A percentile compares a stretch with the other conserved stretches of the same genome.
phyloP scores from a whole-genome alignment of 345 rosid species.

The Streptanthus diversifolius region DNA sequence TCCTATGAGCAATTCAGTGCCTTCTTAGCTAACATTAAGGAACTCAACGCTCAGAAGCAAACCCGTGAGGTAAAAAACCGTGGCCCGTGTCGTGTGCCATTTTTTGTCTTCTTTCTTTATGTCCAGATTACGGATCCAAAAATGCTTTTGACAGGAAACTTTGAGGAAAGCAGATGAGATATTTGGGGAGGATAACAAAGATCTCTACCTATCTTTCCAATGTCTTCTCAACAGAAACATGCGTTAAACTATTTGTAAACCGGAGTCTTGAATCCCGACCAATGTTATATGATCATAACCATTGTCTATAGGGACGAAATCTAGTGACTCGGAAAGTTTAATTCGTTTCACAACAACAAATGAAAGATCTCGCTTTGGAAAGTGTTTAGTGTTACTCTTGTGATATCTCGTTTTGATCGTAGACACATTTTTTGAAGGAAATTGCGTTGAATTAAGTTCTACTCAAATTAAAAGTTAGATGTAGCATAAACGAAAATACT shows the following conservation, averaged over 20 bases:
- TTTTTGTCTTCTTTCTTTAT: not conserved
- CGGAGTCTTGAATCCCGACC: not conserved
- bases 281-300: not conserved
- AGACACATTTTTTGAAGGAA: not conserved
- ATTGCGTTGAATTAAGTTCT: not conserved
- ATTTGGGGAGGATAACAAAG: conserved; percentile 86
- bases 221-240: conserved; percentile 72
- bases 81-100: not conserved
- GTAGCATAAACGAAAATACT: not conserved
- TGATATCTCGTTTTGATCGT: not conserved
- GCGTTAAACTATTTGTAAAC: conserved; percentile 29
- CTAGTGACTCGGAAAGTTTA: conserved; percentile 1
- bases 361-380: not conserved
- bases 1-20: conserved; percentile 95
- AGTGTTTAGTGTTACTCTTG: not conserved
- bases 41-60: conserved; percentile 91
- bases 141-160: conserved; percentile 66
- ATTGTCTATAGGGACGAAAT: not conserved
- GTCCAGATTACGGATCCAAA: not conserved
- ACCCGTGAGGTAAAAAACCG: conserved; percentile 64
- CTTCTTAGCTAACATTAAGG: conserved; percentile 88
- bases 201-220: conserved; percentile 74
- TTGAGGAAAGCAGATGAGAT: conserved; percentile 90
- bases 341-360: not conserved
- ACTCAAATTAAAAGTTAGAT: too few relatives aligned